Evolutionary conservation across 2,329 filamentous ascomycete species (phyloP), one percentile per base, ranked within the genome.

Genomic region (Capronia epimyces): DNA sequence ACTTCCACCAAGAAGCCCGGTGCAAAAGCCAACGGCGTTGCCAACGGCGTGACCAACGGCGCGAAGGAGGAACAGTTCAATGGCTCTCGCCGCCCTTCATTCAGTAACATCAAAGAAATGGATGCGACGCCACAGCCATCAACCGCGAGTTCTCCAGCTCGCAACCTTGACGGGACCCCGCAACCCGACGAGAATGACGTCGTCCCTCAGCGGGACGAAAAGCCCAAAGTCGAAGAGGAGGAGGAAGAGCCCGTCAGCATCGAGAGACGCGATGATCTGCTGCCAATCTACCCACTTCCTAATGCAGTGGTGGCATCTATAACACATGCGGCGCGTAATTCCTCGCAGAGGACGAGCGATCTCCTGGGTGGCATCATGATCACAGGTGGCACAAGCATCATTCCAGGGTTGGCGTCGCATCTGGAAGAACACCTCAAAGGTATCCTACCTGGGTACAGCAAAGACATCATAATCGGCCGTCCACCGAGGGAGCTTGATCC

Each of bases 401-500:
- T 86, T 0, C 82, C 86, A 1, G 81, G 87, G 4, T 86, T 98
- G 62, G 84, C 87, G 18, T 78, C 83, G 2, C 88, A 87, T 56
- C 76, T 98, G 1, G 93, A 98, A 70, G 86, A 91, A 64, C 80
- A 82, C 62, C 77, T 97, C 44, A 83, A 88, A 62, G 76, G 78
- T 55, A 76, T 84, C 21, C 69, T 78, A 45, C 78, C 80, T 0
- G 75, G 72, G n/a, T 79, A 78, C 57, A 72, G 74, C 4, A 82
- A 93, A 77, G 77, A 83, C 59, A 81, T 86, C 49, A 73, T 84
- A 55, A 80, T 86, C 20, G 81, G 79, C 1, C 75, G 78, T 16
- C 82, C 82, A n/a, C 93, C 93, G 0, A 78, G 91, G 62, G 93
- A 98, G 62, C 85, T 98, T 73, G 93, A 98, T 69, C 89, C 93